Conservation (phyloP, 495 filamentous ascomycete genomes). For the Hypoxylon cercidicola region DNA sequence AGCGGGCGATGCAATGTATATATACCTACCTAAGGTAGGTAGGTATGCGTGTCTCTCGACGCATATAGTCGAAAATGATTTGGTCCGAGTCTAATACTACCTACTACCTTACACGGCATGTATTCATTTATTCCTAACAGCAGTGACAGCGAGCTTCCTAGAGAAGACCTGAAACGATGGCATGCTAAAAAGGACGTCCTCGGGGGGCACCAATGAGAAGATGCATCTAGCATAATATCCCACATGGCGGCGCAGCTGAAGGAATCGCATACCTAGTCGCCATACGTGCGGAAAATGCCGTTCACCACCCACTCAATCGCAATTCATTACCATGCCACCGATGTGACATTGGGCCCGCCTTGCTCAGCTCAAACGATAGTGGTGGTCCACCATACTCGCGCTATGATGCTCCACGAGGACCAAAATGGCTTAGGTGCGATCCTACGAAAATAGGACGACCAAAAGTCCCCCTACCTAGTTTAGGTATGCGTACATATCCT, state of each 20-base stretch:
- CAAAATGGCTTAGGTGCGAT: neutral
- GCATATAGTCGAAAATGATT: slow-evolving; percentile 1
- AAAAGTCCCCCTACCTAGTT: no score
- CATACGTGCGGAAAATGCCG: neutral
- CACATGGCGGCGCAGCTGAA: neutral
- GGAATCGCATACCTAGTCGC: slow-evolving; percentile 6
- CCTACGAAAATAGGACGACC: neutral
- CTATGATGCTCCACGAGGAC: neutral
- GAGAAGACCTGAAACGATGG: slow-evolving; percentile 23
- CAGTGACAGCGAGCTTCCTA: slow-evolving; percentile 13
- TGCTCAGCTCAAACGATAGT: neutral
- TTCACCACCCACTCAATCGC: no score
- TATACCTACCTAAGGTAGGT: no score
- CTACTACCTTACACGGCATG: neutral
- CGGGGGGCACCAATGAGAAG: neutral
- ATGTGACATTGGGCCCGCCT: neutral
- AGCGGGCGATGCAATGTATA: no score
- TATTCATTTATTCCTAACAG: slow-evolving; percentile 7
- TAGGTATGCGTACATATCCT: no score
- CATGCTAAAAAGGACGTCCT: neutral
- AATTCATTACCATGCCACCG: neutral
- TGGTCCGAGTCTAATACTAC: neutral
- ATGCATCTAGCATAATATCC: no score
- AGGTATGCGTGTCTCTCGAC: neutral
- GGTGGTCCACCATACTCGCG: neutral